These are phyloP conservation scores for Exophiala lecanii-corni DNA, from an alignment of 2,329 filamentous ascomycete genomes.

Conservation along the genomic window DNA sequence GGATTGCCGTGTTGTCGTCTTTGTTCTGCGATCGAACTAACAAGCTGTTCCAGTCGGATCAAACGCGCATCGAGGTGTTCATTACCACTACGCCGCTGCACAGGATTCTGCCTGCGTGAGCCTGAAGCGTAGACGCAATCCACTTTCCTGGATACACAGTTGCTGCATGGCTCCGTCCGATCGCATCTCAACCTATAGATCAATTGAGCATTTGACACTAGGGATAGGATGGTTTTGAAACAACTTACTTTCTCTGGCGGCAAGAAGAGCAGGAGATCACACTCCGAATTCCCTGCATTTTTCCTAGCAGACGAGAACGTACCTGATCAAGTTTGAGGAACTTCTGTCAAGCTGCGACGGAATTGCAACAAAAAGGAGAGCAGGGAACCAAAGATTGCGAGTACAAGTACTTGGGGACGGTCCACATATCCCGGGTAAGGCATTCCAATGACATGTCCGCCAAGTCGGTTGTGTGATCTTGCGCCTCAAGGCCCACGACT, in stretches of 20 bases:
- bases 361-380: too few relatives aligned
- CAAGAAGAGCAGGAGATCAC: constrained; percentile 1
- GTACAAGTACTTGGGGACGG: too few relatives aligned
- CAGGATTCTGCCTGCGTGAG: neutral
- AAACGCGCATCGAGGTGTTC: neutral
- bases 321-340: too few relatives aligned
- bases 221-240: too few relatives aligned
- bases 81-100: neutral
- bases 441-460: too few relatives aligned
- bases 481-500: too few relatives aligned
- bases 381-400: too few relatives aligned
- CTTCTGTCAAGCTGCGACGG: too few relatives aligned
- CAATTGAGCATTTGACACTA: too few relatives aligned
- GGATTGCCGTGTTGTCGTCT: too few relatives aligned
- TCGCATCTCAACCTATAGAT: constrained; percentile 2
- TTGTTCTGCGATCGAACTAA: neutral
- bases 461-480: too few relatives aligned
- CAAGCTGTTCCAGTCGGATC: neutral
- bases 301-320: neutral
- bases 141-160: neutral
- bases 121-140: neutral
- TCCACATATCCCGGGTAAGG: too few relatives aligned
- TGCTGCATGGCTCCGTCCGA: constrained; percentile 4
- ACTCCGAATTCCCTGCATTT: neutral
- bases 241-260: constrained; percentile 1